Percentiles rank a stretch among this genome's conserved stretches.
phyloP scores from a whole-genome alignment of 805 yeast species.

The Suhomyces vadensis region DNA sequence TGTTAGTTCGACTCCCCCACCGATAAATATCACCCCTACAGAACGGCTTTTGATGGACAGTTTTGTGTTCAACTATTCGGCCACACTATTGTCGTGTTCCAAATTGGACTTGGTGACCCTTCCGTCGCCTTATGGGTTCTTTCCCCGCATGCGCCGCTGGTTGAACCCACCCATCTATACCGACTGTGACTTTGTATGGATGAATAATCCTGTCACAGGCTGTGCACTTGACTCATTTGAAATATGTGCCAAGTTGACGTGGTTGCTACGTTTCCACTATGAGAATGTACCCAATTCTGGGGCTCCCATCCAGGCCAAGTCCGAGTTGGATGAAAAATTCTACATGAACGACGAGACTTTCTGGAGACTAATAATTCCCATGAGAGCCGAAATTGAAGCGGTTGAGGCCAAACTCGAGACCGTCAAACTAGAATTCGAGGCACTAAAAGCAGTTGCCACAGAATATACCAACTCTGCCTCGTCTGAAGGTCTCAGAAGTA shows the following conservation, averaged over 20 bases:
- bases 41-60: constrained; percentile 46
- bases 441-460: no score
- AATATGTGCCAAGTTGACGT: constrained; percentile 37
- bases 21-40: constrained; percentile 14
- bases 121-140: constrained; percentile 46
- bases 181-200: constrained; percentile 39
- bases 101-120: constrained; percentile 25
- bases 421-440: no score
- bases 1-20: not conserved
- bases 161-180: constrained; percentile 36
- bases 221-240: constrained; percentile 40
- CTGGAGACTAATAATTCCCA: constrained; percentile 12
- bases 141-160: constrained; percentile 26
- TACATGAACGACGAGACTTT: constrained; percentile 11
- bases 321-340: constrained; percentile 3
- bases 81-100: constrained; percentile 37
- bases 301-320: not conserved
- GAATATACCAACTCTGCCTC: no score
- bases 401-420: constrained; percentile 7
- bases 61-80: constrained; percentile 44
- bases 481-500: constrained; percentile 11
- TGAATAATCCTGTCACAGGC: constrained; percentile 45
- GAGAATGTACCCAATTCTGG: constrained; percentile 4
- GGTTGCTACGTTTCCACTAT: constrained; percentile 29
- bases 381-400: constrained; percentile 7